These are phyloP conservation scores for Boletus rufocinnamomeus DNA, from an alignment of 768 basidiomycete genomes.

Conservation along the genomic window DNA sequence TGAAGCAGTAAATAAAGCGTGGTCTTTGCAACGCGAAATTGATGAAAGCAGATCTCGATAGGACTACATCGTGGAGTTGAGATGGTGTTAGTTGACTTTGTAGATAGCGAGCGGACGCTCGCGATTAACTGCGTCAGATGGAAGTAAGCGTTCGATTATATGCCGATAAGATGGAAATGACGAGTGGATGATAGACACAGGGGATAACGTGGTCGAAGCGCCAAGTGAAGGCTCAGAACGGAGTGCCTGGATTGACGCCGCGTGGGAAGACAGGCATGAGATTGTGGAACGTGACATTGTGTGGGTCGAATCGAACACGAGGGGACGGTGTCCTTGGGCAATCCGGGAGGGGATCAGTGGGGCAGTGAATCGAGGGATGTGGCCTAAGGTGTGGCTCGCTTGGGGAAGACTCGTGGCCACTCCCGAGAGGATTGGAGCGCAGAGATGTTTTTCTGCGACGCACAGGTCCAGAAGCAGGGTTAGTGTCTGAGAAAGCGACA, in stretches of 20 bases:
- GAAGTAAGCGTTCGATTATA: conserved; percentile 31
- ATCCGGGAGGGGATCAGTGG: conserved; percentile 18
- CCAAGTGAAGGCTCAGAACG: conserved; percentile 11
- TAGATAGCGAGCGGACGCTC: conserved; percentile 22
- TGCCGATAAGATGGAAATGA: conserved; percentile 30
- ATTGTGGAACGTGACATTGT: conserved; percentile 53
- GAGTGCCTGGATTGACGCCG: conserved; percentile 17
- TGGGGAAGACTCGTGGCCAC: conserved; percentile 22
- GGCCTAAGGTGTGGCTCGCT: conserved; percentile 20
- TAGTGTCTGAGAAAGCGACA: conserved; percentile 20
- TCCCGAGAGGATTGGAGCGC: conserved; percentile 49
- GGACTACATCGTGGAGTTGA: conserved; percentile 33
- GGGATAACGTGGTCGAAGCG: not conserved
- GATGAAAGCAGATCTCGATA: conserved; percentile 26
- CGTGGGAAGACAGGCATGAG: conserved; percentile 61
- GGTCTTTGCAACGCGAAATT: conserved; percentile 20
- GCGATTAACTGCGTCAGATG: conserved; percentile 35
- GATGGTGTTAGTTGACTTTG: conserved; percentile 25
- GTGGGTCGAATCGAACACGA: conserved; percentile 44
- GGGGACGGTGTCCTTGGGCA: conserved; percentile 39
- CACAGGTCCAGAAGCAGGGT: conserved; percentile 50
- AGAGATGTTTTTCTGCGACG: conserved; percentile 57
- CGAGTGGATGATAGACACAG: conserved; percentile 12
- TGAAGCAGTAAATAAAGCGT: conserved; percentile 18
- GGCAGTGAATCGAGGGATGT: conserved; percentile 33